Base-by-base conservation (phyloP, 2,329 filamentous ascomycete species). In the Parascedosporium putredinis region DNA sequence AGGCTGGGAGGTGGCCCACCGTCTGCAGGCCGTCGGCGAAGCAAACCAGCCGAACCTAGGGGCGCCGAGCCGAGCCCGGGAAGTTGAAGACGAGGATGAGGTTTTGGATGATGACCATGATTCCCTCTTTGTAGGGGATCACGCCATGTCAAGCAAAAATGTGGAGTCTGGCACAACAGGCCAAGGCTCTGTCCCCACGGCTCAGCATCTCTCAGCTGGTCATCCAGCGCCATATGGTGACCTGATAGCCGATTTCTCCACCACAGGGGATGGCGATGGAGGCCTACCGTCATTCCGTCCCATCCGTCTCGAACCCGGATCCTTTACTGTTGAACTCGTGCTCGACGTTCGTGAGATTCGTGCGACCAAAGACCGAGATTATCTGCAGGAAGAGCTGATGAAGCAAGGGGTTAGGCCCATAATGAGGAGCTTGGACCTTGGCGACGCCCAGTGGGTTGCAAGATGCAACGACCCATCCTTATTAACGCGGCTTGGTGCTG, bases 371-470 rank as follows among this genome's bases (percentile, higher is more conserved):
- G 84, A 91, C 58, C 74, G 86, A 50, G 83, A 88, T 57, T 90
- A 90, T 58, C 84, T 91, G 61, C 77, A 84, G 56, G 76, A 84
- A 20, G 80, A 88, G 58, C 75, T 93, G 10, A 67, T 70, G 9
- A 84, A 86, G 55, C 79, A 76, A 54, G 83, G 81, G 0, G 74
- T 85, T 16, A 72, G 68, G 18, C 80, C 84, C 0, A 76, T 85
- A 18, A 81, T 87, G 62, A 78, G 84, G 16, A 72, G 78, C 4
- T 69, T 91, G 27, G 81, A 86, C 54, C 68, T 91, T 1, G 87
- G 87, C 1, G 87, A 93, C 59, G 80, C 79, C 0, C 75, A 88
- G 52, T 93, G 87, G 87, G 74, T 93, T 29, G 87, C 87, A 36
- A 88, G 84, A 61, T 80, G 78, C 58, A 72, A 80, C 56, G 76